Evolutionary conservation across 768 basidiomycete genomes (phyloP).

Genomic region (Macrolepiota dolichaula): DNA sequence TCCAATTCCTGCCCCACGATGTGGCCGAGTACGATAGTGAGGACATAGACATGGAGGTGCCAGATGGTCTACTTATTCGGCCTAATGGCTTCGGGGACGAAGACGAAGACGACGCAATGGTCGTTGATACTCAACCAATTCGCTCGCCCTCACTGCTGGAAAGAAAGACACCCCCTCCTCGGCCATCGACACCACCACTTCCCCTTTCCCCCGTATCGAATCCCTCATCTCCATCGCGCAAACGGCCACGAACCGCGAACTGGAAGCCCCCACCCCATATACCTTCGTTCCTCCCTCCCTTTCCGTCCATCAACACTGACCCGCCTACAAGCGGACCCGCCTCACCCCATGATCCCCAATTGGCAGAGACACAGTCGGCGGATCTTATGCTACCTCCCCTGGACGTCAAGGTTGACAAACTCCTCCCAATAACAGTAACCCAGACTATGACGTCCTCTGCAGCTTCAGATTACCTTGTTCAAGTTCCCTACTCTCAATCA

Average conservation of each 20-base stretch:
- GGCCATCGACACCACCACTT: slow-evolving; percentile 34
- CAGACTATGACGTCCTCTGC: slow-evolving; percentile 45
- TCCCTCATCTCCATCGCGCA: slow-evolving; percentile 51
- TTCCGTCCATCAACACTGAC: slow-evolving; percentile 52
- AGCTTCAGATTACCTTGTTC: slow-evolving; percentile 67
- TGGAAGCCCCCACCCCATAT: slow-evolving; percentile 66
- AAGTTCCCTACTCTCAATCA: slow-evolving; percentile 73
- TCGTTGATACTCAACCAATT: slow-evolving; percentile 20
- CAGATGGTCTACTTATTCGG: slow-evolving; percentile 14
- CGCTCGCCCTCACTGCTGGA: slow-evolving; percentile 12
- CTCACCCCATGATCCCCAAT: slow-evolving; percentile 25
- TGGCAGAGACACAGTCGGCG: slow-evolving; percentile 31
- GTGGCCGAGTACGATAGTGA: slow-evolving; percentile 28
- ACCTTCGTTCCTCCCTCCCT: slow-evolving; percentile 67
- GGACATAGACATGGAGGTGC: slow-evolving; percentile 19
- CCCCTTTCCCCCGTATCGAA: slow-evolving; percentile 59
- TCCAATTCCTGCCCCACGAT: slow-evolving; percentile 41
- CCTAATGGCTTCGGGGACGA: slow-evolving; percentile 16
- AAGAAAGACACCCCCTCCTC: slow-evolving; percentile 25
- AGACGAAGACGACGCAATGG: slow-evolving; percentile 22
- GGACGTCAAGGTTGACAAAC: slow-evolving; percentile 31
- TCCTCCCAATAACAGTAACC: slow-evolving; percentile 33
- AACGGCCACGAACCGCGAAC: slow-evolving; percentile 50
- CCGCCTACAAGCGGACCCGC: slow-evolving; percentile 26
- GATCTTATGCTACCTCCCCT: slow-evolving; percentile 15